These are phyloP conservation scores for Pyrenophora tritici-repentis DNA, from an alignment of 2,329 filamentous ascomycete genomes.

Conservation along the genomic window DNA sequence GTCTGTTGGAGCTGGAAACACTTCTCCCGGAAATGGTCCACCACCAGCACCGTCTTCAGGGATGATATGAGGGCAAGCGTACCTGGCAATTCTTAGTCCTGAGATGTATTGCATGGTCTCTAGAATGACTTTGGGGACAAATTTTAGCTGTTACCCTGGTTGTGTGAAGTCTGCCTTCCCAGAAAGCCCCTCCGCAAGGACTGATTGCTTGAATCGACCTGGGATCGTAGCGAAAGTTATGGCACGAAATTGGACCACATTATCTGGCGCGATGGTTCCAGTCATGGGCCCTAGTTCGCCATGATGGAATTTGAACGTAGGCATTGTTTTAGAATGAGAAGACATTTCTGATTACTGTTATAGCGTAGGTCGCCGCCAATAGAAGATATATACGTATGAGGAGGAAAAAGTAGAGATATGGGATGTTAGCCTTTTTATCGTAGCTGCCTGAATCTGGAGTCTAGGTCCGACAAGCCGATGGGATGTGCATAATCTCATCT, in stretches of 20 bases:
- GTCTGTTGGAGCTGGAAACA: background rate
- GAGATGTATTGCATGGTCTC: background rate
- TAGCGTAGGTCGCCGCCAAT: too few relatives aligned
- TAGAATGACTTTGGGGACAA: background rate
- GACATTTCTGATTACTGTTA: too few relatives aligned
- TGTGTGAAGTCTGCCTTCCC: slow-evolving; percentile 21
- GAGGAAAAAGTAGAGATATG: too few relatives aligned
- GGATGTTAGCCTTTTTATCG: too few relatives aligned
- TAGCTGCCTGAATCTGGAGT: too few relatives aligned
- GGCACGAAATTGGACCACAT: slow-evolving; percentile 34
- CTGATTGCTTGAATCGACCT: slow-evolving; percentile 29
- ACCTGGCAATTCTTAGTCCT: slow-evolving; percentile 11
- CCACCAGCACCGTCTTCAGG: slow-evolving; percentile 10
- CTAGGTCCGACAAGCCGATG: too few relatives aligned
- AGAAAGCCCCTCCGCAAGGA: slow-evolving; percentile 11
- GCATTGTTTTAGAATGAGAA: too few relatives aligned
- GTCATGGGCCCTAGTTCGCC: slow-evolving; percentile 23
- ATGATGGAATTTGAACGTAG: slow-evolving; percentile 25
- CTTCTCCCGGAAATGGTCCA: slow-evolving; percentile 20
- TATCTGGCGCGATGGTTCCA: slow-evolving; percentile 21
- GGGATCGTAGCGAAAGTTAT: slow-evolving; percentile 30
- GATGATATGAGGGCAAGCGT: slow-evolving; percentile 26
- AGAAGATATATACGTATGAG: too few relatives aligned
- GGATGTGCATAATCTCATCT: too few relatives aligned
- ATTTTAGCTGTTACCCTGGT: slow-evolving; percentile 15